Base-by-base conservation (phyloP, 164 flowering plant genomes). In the Magnolia kwangsiensis region DNA sequence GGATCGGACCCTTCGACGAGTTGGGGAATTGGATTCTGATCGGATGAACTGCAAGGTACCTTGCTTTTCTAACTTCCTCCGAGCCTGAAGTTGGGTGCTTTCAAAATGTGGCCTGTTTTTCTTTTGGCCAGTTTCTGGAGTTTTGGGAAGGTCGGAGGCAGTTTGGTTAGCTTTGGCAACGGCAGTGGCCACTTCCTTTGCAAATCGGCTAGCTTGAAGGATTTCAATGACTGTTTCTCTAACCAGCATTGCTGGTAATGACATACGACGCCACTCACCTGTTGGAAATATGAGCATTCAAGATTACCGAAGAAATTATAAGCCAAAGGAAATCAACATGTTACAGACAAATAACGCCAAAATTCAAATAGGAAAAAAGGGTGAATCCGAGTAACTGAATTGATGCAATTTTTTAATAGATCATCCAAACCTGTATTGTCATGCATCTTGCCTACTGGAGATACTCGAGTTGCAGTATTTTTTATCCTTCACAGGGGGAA, bases 221-320 rank as follows among this genome's bases (percentile, higher is more conserved):
- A 96, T 94, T 79, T 96, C 98, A 4, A 86, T 88, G 0, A 96
- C 84, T 55, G 99, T 96, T 82, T 94, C 99, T 64, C 89, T 93
- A 0, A 96, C 87, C 0, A 96, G 83, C 99, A 96, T 96, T 71
- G 98, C 98, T 2, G 97, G 97, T 74, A 96, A 81, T 18, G 99
- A 96, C 98, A 92, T 94, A 79, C 90, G 51, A 4, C 85, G 82
- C 99, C 99, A 96, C 45, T 95, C 99, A 50, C 86, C 96, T 89
- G 83, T 24, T 61, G 51, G n/a, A 66, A 50, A 37, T 37, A 13
- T 31, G 23, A 45, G 51, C 55, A 49, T 49, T 51, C 67, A 51
- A 29, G 16, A 75, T 21, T 3, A n/a, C 1, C 19, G 7, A 8
- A 68, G 50, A 23, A 63, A 24, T 11, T 29, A 65, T 24, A 10